A percentile compares a stretch with the other conserved stretches of the same genome.
Evolutionary conservation across 768 basidiomycete species (phyloP).

Genomic region (Pisolithus marmoratus): DNA sequence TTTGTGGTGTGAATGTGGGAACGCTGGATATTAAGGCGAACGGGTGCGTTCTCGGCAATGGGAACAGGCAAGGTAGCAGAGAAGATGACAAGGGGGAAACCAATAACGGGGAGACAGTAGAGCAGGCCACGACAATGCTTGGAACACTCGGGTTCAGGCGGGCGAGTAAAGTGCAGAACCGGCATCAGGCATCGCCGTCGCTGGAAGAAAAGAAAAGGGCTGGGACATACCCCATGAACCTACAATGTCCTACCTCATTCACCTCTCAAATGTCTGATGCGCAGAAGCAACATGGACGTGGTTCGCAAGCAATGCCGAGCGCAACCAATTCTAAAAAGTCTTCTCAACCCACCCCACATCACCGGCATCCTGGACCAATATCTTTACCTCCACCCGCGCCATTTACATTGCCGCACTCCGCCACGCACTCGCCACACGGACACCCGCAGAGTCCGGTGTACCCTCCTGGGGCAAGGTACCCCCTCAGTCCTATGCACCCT

Average conservation of each 20-base stretch:
- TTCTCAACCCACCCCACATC: slow-evolving; percentile 23
- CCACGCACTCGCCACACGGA: slow-evolving; percentile 27
- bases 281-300: background rate
- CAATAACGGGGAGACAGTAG: slow-evolving; percentile 4
- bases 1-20: background rate
- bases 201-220: slow-evolving; percentile 14
- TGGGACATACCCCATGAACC: slow-evolving; percentile 4
- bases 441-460: slow-evolving; percentile 36
- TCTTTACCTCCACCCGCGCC: slow-evolving; percentile 55
- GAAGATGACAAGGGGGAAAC: slow-evolving; percentile 10
- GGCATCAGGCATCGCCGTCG: slow-evolving; percentile 8
- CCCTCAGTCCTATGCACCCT: slow-evolving; percentile 23
- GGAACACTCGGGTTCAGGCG: slow-evolving; percentile 27
- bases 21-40: background rate
- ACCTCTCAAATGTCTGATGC: background rate
- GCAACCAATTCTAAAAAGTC: slow-evolving; percentile 5
- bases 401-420: slow-evolving; percentile 36
- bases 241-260: background rate
- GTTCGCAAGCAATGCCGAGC: background rate
- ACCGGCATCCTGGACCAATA: slow-evolving; percentile 67
- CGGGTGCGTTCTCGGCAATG: background rate
- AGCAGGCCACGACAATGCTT: slow-evolving; percentile 16
- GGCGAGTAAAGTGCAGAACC: slow-evolving; percentile 18
- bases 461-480: slow-evolving; percentile 26
- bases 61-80: background rate